phyloP scores from a whole-genome alignment of 345 rosid species.

The Boechera retrofracta region DNA sequence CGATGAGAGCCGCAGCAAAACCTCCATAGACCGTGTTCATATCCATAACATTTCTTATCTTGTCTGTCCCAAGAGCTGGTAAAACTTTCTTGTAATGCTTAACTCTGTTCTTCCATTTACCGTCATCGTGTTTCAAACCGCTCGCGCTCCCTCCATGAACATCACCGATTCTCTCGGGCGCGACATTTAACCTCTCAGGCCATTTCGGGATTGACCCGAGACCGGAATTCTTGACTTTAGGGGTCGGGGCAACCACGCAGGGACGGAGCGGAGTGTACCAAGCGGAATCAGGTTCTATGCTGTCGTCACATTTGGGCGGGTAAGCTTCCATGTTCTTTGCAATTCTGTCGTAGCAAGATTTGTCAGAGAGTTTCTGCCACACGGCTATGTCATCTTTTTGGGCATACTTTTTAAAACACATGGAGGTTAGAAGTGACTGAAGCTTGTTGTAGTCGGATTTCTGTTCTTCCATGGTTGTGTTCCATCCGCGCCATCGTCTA shows the following conservation, averaged over 20 bases:
- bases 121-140: slow-evolving; percentile 72
- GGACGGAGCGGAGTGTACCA: slow-evolving; percentile 98
- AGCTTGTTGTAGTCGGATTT: slow-evolving; percentile 83
- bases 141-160: slow-evolving; percentile 67
- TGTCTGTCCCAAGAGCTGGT: slow-evolving; percentile 77
- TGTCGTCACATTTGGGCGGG: slow-evolving; percentile 91
- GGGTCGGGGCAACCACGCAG: slow-evolving; percentile 81
- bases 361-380: slow-evolving; percentile 86
- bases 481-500: slow-evolving; percentile 92
- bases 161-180: slow-evolving; percentile 76
- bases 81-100: slow-evolving; percentile 91
- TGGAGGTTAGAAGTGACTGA: slow-evolving; percentile 71
- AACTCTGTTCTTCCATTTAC: slow-evolving; percentile 84
- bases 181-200: slow-evolving; percentile 72
- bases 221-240: slow-evolving; percentile 58
- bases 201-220: slow-evolving; percentile 75
- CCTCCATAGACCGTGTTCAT: slow-evolving; percentile 98
- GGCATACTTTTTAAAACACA: slow-evolving; percentile 87
- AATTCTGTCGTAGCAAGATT: slow-evolving; percentile 72
- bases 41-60: slow-evolving; percentile 93
- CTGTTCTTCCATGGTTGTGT: slow-evolving; percentile 92
- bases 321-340: slow-evolving; percentile 62
- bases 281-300: slow-evolving; percentile 92
- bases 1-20: slow-evolving; percentile 72
- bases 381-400: slow-evolving; percentile 93